phyloP scores from a whole-genome alignment of 306 rosid genomes.

The Quercus engelmannii region DNA sequence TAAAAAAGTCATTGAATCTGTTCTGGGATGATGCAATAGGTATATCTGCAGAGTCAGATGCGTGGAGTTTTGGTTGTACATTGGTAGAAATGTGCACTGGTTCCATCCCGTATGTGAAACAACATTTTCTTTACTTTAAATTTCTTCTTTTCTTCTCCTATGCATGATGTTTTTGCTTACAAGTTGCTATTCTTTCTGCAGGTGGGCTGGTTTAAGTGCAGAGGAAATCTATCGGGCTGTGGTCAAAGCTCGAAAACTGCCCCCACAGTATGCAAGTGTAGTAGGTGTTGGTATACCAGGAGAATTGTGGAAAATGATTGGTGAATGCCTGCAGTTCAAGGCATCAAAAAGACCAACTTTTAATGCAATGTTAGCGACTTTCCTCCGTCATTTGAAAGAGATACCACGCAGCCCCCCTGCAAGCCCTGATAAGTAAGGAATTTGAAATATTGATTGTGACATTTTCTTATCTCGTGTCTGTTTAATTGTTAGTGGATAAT shows the following conservation, averaged over 20 bases:
- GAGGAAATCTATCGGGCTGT: conserved; percentile 90
- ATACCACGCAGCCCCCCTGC: conserved; percentile 92
- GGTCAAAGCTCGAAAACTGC: conserved; percentile 76
- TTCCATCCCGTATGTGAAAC: conserved; percentile 90
- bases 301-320: conserved; percentile 98
- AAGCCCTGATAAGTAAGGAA: conserved; percentile 90
- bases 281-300: conserved; percentile 99
- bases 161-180: conserved; percentile 24
- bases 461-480: conserved; percentile 4
- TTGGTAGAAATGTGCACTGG: conserved; percentile 99
- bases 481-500: conserved; percentile 18
- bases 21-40: conserved; percentile 98
- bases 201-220: conserved; percentile 92
- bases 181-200: conserved; percentile 48
- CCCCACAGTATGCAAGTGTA: conserved; percentile 97
- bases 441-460: conserved; percentile 15
- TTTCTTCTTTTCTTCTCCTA: conserved; percentile 21
- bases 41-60: conserved; percentile 94
- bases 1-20: conserved; percentile 75
- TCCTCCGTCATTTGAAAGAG: conserved; percentile 94
- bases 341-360: conserved; percentile 87
- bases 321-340: conserved; percentile 96
- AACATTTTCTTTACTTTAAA: conserved; percentile 34
- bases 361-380: conserved; percentile 78
- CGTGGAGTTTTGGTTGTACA: conserved; percentile 99